Evolutionary conservation across 192 early-diverging fungal species (phyloP).

Genomic region (Podila clonocystis): DNA sequence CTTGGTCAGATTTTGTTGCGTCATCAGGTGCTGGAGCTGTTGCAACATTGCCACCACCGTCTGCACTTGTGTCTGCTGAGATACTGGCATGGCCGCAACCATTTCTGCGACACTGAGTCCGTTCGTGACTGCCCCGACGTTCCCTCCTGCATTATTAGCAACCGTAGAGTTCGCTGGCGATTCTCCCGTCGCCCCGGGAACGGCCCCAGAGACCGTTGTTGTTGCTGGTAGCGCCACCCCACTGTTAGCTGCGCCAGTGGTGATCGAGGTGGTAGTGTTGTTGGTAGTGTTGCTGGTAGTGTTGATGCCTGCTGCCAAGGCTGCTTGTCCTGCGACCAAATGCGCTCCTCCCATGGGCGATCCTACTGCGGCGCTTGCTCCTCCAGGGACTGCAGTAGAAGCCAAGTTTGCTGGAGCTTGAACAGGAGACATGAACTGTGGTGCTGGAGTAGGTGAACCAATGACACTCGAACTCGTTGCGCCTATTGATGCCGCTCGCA

Average conservation of each 20-base stretch:
- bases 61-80: conserved; percentile 29
- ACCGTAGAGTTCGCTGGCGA: background rate
- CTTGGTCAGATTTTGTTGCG: conserved; percentile 3
- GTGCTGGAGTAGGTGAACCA: conserved; percentile 34
- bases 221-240: background rate
- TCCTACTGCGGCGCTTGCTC: background rate
- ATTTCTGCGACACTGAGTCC: background rate
- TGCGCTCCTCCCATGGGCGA: conserved; percentile 29
- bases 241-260: background rate
- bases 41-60: conserved; percentile 32
- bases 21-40: conserved; percentile 18
- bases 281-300: conserved; percentile 5
- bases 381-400: conserved; percentile 2
- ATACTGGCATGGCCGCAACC: conserved; percentile 7
- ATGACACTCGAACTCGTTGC: conserved; percentile 1
- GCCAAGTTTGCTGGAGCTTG: conserved; percentile 32
- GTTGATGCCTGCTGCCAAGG: conserved; percentile 6
- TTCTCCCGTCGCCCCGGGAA: background rate
- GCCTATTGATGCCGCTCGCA: conserved; percentile 30
- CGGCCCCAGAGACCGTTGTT: background rate
- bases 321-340: conserved; percentile 11
- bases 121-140: background rate
- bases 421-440: conserved; percentile 33
- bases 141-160: background rate
- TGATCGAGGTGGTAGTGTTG: background rate